Evolutionary conservation across 441 rosid genomes (phyloP).

Genomic region (Erodium moschatum): DNA sequence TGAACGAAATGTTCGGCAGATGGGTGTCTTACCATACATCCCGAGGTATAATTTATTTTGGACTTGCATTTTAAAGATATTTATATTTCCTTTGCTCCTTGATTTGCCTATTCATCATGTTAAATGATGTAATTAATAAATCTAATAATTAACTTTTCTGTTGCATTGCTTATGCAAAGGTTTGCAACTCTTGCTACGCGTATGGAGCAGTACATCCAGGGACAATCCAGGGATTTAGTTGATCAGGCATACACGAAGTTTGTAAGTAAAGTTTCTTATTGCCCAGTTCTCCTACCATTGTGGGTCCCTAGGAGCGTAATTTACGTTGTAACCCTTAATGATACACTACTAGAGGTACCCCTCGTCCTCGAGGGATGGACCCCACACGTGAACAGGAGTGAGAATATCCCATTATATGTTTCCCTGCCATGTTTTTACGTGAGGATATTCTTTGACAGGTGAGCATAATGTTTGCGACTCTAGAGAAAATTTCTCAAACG

Average conservation of each 20-base stretch:
- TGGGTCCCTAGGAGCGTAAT: not conserved
- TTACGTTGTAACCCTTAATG: not conserved
- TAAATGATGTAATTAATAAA: not conserved
- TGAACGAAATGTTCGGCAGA: conserved; percentile 80
- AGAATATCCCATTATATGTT: too few species aligned
- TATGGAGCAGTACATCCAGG: conserved; percentile 98
- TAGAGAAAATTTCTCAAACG: conserved; percentile 87
- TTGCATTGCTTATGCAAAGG: conserved; percentile 30
- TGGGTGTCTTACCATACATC: conserved; percentile 83
- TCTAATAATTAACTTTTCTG: not conserved
- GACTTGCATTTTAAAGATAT: not conserved
- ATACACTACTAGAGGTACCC: not conserved
- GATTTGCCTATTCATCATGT: not conserved
- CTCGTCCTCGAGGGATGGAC: not conserved
- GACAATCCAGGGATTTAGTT: conserved; percentile 96
- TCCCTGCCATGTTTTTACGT: conserved; percentile 2
- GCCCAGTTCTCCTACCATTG: not conserved
- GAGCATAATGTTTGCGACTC: conserved; percentile 84
- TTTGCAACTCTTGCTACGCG: conserved; percentile 97
- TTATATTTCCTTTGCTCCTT: not conserved
- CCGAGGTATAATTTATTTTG: conserved; percentile 47
- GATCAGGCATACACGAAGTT: conserved; percentile 96
- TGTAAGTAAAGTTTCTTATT: conserved; percentile 37
- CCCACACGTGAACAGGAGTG: not conserved
- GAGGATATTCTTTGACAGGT: conserved; percentile 48